Percentiles rank a stretch among this genome's conserved stretches.
Evolutionary conservation across 495 filamentous ascomycete species (phyloP).

Genomic region (Margaritispora aquatica): DNA sequence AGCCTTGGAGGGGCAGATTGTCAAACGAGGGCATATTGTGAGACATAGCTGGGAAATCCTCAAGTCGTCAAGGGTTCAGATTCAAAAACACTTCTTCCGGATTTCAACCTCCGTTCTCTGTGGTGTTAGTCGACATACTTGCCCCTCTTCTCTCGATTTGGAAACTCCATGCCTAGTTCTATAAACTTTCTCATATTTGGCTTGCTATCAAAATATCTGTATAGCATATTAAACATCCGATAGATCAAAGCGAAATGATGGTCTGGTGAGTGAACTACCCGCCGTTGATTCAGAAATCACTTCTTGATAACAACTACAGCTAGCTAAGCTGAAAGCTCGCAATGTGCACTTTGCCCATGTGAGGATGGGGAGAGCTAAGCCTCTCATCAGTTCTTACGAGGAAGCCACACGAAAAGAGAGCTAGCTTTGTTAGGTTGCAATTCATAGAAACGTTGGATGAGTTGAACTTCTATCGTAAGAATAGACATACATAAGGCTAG

Average conservation of each 20-base stretch:
- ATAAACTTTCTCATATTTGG: not conserved
- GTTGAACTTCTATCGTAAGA: conserved; percentile 8
- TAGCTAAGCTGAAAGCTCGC: conserved; percentile 12
- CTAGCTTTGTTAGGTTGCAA: conserved; percentile 11
- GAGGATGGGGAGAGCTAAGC: conserved; percentile 4
- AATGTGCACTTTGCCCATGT: conserved; percentile 10
- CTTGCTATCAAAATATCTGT: conserved; percentile 3
- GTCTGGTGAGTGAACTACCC: conserved; percentile 14
- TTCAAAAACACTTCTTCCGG: not conserved
- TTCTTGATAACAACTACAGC: conserved; percentile 2
- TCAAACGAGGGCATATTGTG: not conserved
- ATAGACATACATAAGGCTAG: conserved; percentile 2
- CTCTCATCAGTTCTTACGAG: conserved; percentile 4
- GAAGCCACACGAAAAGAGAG: conserved; percentile 6
- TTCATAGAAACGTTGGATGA: conserved; percentile 12
- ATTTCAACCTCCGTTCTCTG: conserved; percentile 2
- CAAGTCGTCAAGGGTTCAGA: not conserved
- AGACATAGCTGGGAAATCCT: not conserved
- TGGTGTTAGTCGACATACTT: conserved; percentile 8
- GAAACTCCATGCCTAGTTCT: conserved; percentile 5
- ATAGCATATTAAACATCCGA: not conserved
- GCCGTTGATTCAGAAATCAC: not conserved
- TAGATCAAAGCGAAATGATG: not conserved
- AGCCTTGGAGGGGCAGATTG: not conserved
- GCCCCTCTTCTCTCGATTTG: conserved; percentile 12